Base-by-base conservation (phyloP, 192 early-diverging fungal species). In the Backusella liffmaniae region DNA sequence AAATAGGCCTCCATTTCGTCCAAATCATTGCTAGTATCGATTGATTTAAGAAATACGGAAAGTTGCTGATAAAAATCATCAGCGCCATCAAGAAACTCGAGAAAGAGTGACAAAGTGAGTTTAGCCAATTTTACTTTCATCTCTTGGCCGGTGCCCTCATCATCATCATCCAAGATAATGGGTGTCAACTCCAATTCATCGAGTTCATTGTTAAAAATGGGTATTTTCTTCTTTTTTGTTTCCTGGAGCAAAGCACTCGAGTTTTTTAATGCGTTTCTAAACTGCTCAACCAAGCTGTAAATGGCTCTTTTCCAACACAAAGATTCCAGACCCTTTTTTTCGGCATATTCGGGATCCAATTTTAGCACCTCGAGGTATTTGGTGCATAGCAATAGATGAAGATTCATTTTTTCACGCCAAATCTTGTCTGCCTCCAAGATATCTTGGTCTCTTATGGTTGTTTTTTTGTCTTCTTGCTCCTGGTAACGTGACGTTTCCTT, bases 261-360 rank as follows among this genome's bases (percentile, higher is more conserved):
- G 3, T 76, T 73, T 39, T 80, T 76, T 3, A 89, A 66, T 6
- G 86, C 84, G 18, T 79, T 72, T 15, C 88, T 85, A 39, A 89
- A 87, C 18, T 85, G 74, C 9, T 86, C 86, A 4, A 89, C 85
- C 35, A 89, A 65, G 0, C 84, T 80, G 42, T 89, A 88, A 12
- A 88, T 78, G 30, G 84, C 86, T 34, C 79, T 74, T 72, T 87
- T 89, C 88, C 88, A 89, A 53, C 85, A 89, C 56, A 85, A 73
- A 13, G 80, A 77, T 23, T 85, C 85, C 44, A 89, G 82, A n/a
- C 85, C 84, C 53, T 89, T 84, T 77, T 88, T 89, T 41, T 83
- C 59, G 0, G 88, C 83, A 32, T 77, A 83, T 35, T 80, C 78
- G 41, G 83, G 81, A 76, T 87, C 85, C 3, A 84, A 66, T 10